Base-by-base conservation (phyloP, 169 alveolate genomes). In the Cryptosporidium sp. region DNA sequence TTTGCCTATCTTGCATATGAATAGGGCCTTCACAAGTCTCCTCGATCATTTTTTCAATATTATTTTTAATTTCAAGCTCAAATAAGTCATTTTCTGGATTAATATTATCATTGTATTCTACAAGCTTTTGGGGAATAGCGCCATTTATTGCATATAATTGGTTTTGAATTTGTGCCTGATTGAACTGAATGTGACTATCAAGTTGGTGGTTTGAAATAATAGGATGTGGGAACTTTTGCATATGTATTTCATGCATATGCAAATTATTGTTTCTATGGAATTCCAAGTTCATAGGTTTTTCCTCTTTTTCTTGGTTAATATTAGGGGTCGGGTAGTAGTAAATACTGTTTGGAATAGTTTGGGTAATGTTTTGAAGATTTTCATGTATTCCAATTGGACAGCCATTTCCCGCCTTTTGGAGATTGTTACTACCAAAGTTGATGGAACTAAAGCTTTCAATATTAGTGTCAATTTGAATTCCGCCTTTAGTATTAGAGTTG, bases 41-140 rank as follows among this genome's bases (percentile, higher is more conserved):
- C 35, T 73, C 86, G 33, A 73, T 73, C 52, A 73, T 53, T 42
- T 56, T 73, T 31, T 73, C 71, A 73, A 73, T 73, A 26, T 60
- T 62, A 31, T 58, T 33, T 26, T 73, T 37, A 26, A 73, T 73
- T 31, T 73, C 70, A 16, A 73, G 68, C 21, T 73, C 86, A 14
- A 73, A 23, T 18, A 56, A 9, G 3, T 56, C 67, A 56, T 56
- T 56, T 2, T 56, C 67, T 26, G 21, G 67, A 26, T 10, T 56
- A 23, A 21, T n/a, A 5, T 56, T n/a, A n/a, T 56, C 67, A 56
- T 21, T 23, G 21, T 56, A 56, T 21, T 56, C 67, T 9, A 1
- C 9, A n/a, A 37, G 37, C 14, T n/a, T 56, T 9, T 56, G 67
- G 37, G 31, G 67, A 0, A 10, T n/a, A 10, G 35, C 31, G 35